These are phyloP conservation scores for Elaeagnus macrophylla DNA, from an alignment of 306 rosid species.

Conservation along the genomic window DNA sequence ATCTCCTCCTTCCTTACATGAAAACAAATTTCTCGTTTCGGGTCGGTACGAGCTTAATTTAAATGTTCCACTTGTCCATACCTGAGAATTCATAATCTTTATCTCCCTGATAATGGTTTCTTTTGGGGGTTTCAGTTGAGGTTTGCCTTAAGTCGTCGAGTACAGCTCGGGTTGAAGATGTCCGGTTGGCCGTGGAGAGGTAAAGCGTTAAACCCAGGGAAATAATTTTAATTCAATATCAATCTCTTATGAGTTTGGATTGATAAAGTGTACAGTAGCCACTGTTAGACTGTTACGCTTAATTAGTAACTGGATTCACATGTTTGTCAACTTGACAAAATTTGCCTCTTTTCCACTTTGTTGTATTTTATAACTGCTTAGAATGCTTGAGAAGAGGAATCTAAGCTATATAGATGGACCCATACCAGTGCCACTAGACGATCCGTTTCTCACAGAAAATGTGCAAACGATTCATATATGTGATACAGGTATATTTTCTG, in stretches of 20 bases:
- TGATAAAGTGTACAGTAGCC: too few relatives aligned
- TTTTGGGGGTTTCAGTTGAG: constrained; percentile 44
- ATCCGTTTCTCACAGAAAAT: constrained; percentile 58
- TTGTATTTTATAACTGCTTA: constrained; percentile 23
- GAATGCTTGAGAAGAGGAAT: constrained; percentile 94
- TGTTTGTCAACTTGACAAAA: too few relatives aligned
- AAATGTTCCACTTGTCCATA: too few relatives aligned
- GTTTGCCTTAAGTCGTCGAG: constrained; percentile 77
- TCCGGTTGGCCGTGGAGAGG: constrained; percentile 72
- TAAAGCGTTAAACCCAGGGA: constrained; percentile 12
- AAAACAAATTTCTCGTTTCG: constrained; percentile 60
- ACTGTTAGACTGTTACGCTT: too few relatives aligned
- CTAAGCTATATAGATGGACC: constrained; percentile 82
- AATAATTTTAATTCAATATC: too few relatives aligned
- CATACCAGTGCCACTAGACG: constrained; percentile 59
- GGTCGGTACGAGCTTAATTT: too few relatives aligned
- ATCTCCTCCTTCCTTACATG: constrained; percentile 21
- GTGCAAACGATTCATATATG: constrained; percentile 70
- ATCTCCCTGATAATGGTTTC: background rate
- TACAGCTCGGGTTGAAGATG: constrained; percentile 57
- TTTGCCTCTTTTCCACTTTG: too few relatives aligned
- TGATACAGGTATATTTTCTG: constrained; percentile 46
- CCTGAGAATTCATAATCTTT: too few relatives aligned
- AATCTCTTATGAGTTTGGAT: too few relatives aligned
- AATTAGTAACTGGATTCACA: background rate